Percentiles rank a stretch among this genome's conserved stretches.
Evolutionary conservation across 2,329 filamentous ascomycete genomes (phyloP).

Genomic region (Ophiostoma perfectum): DNA sequence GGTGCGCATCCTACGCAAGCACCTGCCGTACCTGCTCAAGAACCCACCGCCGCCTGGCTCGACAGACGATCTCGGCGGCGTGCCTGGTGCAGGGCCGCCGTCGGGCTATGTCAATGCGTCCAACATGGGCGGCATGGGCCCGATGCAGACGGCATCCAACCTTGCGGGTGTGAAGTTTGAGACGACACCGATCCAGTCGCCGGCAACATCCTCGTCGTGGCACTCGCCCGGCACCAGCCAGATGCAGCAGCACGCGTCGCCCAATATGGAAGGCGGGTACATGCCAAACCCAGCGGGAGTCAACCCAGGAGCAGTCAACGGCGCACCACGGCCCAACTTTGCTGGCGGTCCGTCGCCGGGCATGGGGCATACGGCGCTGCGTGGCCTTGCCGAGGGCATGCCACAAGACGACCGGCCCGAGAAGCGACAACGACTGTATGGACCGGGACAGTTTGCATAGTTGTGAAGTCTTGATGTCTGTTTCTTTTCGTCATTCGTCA

Average conservation of each 20-base stretch:
- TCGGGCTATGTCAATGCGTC: constrained; percentile 26
- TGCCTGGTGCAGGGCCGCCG: not conserved
- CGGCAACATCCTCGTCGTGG: constrained; percentile 45
- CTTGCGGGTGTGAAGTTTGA: constrained; percentile 45
- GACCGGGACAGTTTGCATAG: constrained; percentile 29
- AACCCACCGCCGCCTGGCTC: constrained; percentile 41
- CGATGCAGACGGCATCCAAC: constrained; percentile 17
- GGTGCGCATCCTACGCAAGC: constrained; percentile 79
- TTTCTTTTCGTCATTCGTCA: not conserved
- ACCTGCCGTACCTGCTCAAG: constrained; percentile 77
- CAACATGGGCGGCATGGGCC: constrained; percentile 27
- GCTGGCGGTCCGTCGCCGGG: constrained; percentile 28
- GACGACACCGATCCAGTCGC: constrained; percentile 52
- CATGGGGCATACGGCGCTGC: constrained; percentile 32
- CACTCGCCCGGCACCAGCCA: constrained; percentile 44
- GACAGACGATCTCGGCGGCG: constrained; percentile 36
- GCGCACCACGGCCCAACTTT: constrained; percentile 20
- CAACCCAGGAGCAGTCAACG: constrained; percentile 27
- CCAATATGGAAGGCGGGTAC: constrained; percentile 46
- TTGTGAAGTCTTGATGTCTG: not conserved
- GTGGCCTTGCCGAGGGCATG: constrained; percentile 23
- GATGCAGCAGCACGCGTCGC: constrained; percentile 44
- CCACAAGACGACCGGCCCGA: constrained; percentile 41
- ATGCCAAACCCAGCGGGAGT: constrained; percentile 36
- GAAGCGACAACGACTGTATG: constrained; percentile 50